Evolutionary conservation across 2,329 filamentous ascomycete species (phyloP), one percentile per base, ranked within the genome.

Genomic region (Anisogramma anomala): DNA sequence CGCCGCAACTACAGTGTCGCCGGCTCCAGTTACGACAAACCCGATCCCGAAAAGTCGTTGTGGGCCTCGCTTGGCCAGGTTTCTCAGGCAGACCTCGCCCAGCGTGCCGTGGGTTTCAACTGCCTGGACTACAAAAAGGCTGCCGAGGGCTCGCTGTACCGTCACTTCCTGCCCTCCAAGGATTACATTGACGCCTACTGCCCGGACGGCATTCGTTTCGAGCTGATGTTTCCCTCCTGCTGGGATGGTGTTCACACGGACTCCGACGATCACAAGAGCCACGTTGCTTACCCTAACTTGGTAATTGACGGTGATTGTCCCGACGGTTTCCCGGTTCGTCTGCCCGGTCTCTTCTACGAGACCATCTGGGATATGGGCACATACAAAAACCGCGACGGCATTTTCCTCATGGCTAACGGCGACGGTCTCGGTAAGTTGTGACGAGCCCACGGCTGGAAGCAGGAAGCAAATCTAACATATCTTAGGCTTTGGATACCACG

Each of bases 91-190:
- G 74, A 79, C 39, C 72, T 95, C 27, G 66, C 65, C 37, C 82
- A 94, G 66, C 86, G 88, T 47, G 85, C 88, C 8, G 53, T 95
- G 20, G 89, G 91, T 3, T 94, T 94, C 74, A 96, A 96, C 69
- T 96, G 91, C 63, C 65, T 98, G 46, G 80, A 96, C 73, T 95
- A 95, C 57, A 54, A 52, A 23, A 66, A 61, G 18, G 53, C 60
- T 0, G 67, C 82, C 2, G 87, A 94, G 59, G 71, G 72, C 1
- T 82, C 87, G 11, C 71, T 94, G 26, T 82, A 77, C 60, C 85
- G 88, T 50, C 88, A 94, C 60, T 79, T 75, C 57, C 54, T 95
- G 52, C 88, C 89, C 0, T 73, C 81, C 53, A 93, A 94, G 69
- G 62, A 63, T 0, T 93, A 76, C 56, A 69, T 94, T 26, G 87